These are phyloP conservation scores for Cordyceps javanica DNA, from an alignment of 2,329 filamentous ascomycete species.

Conservation along the genomic window DNA sequence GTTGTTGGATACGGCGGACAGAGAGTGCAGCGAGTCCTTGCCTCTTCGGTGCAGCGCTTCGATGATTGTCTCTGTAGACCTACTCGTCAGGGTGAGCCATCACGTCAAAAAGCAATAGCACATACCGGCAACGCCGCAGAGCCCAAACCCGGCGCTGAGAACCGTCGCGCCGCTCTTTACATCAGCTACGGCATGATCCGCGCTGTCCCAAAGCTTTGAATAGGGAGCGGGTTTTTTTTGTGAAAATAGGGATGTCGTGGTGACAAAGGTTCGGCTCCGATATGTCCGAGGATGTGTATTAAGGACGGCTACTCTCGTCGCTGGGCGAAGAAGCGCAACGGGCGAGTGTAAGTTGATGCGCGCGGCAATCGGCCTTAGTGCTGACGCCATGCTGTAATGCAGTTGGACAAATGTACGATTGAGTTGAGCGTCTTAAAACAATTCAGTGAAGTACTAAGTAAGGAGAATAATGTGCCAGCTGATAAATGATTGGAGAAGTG, in stretches of 20 bases:
- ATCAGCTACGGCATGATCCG: constrained; percentile 64
- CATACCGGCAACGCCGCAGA: constrained; percentile 66
- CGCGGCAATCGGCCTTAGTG: neutral
- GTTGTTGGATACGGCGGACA: constrained; percentile 78
- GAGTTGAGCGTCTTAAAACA: too few relatives aligned
- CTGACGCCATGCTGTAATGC: neutral
- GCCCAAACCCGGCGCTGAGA: constrained; percentile 74
- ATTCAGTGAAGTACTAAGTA: too few relatives aligned
- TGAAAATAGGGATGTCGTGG: neutral
- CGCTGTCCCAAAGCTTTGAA: constrained; percentile 48
- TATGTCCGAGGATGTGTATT: neutral
- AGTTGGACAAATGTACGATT: too few relatives aligned
- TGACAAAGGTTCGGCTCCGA: neutral
- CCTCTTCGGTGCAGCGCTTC: constrained; percentile 57
- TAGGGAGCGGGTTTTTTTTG: neutral
- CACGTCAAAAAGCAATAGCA: neutral
- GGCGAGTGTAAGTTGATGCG: neutral
- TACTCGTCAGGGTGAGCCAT: neutral
- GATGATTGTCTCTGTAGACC: constrained; percentile 60
- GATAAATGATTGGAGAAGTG: neutral
- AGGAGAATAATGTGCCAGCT: neutral
- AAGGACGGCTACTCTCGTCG: neutral
- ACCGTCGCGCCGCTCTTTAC: constrained; percentile 64
- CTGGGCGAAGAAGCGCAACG: neutral
- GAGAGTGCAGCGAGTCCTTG: constrained; percentile 53